Evolutionary conservation across 768 basidiomycete genomes (phyloP), one percentile per base, ranked within the genome.

Genomic region (Boletus reticulatus): DNA sequence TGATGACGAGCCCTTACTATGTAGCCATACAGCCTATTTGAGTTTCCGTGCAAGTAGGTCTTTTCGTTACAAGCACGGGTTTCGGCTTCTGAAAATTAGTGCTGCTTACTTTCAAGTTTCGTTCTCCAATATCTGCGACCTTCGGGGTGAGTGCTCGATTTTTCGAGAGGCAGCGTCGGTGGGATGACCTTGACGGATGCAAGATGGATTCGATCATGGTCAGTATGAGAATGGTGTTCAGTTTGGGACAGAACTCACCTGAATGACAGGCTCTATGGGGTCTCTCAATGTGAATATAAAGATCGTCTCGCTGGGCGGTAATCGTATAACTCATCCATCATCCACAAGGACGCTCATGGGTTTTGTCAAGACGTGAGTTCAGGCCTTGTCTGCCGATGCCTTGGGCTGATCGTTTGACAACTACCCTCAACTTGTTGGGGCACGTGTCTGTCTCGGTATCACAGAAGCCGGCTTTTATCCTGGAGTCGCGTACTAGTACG

Each of bases 171-270:
- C 12, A 20, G 12, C 19, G 3, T 43, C 12, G 24, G 43, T 45
- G 14, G 20, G 4, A 12, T 46, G 37, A 53, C 52, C 9, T 53
- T 20, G 36, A 22, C 6, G 24, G 2, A 22, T 31, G 27, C 36
- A 16, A 53, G 52, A 46, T 53, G 52, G 52, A 53, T 53, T 53
- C 52, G 27, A 45, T 53, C 44, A 53, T 53, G 52, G 52, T 53
- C 10, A 53, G 44, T 46, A 6, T 2, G 4, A 31, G 2, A 46
- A 39, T 3, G 11, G 27, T 20, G 20, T 31, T 31, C 4, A 4
- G 13, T 22, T 17, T 34, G 4, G 24, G 12, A 19, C 24, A 31
- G 11, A 17, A 29, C 14, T 53, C 6, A 2, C 43, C 4, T 10
- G 13, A 8, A 11, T 31, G 2, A 32, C 36, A 53, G 52, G 11